phyloP scores from a whole-genome alignment of 495 filamentous ascomycete species.

The Penicillium nucicola region DNA sequence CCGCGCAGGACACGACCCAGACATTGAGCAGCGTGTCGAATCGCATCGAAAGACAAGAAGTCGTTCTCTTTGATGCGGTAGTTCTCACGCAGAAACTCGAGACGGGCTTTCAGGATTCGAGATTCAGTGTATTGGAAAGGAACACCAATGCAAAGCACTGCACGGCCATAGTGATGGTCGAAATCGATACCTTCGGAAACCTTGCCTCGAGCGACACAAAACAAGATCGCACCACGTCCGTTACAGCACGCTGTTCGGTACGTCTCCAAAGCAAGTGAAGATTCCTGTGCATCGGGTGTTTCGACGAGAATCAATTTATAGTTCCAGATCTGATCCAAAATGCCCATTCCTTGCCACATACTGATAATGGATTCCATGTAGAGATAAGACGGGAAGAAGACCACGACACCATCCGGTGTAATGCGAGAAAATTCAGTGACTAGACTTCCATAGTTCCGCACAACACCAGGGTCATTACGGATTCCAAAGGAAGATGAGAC shows the following conservation, averaged over 20 bases:
- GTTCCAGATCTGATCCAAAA: slow-evolving; percentile 97
- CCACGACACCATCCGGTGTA: slow-evolving; percentile 94
- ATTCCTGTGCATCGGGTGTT: slow-evolving; percentile 96
- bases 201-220: slow-evolving; percentile 95
- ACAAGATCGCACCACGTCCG: slow-evolving; percentile 85
- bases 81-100: slow-evolving; percentile 94
- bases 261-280: slow-evolving; percentile 90
- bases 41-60: slow-evolving; percentile 98
- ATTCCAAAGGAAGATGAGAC: slow-evolving; percentile 91
- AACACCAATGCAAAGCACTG: slow-evolving; percentile 94
- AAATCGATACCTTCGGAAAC: slow-evolving; percentile 99
- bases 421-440: slow-evolving; percentile 91
- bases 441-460: slow-evolving; percentile 92
- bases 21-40: slow-evolving; percentile 97
- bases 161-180: slow-evolving; percentile 97
- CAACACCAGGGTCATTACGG: slow-evolving; percentile 88
- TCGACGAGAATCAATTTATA: slow-evolving; percentile 98
- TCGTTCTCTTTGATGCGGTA: slow-evolving; percentile 98
- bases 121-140: slow-evolving; percentile 99
- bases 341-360: slow-evolving; percentile 99
- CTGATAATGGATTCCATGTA: slow-evolving; percentile 99
- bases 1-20: slow-evolving; percentile 92
- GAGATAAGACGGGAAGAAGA: slow-evolving; percentile 98
- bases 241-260: slow-evolving; percentile 98
- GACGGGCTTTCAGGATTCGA: slow-evolving; percentile 89